These are phyloP conservation scores for Fibroporia radiculosa DNA, from an alignment of 768 basidiomycete genomes.

Conservation along the genomic window DNA sequence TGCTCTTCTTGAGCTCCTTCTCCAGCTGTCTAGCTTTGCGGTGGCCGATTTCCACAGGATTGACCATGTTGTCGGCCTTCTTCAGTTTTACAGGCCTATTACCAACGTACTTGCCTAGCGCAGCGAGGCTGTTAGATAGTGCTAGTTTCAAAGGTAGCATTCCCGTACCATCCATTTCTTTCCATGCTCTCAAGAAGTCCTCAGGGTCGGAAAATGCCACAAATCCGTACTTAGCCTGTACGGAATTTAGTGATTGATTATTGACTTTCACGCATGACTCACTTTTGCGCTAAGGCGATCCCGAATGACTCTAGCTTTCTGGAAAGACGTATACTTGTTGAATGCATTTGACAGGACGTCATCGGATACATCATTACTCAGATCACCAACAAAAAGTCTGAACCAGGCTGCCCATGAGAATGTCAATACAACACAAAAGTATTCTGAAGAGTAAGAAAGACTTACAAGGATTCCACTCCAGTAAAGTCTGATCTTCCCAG, in stretches of 20 bases:
- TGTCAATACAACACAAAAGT: conserved; percentile 4
- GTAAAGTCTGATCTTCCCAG: conserved; percentile 96
- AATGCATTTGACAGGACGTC: conserved; percentile 91
- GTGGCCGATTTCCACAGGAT: conserved; percentile 89
- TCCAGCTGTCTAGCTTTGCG: conserved; percentile 88
- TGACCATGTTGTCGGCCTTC: conserved; percentile 86
- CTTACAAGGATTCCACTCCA: conserved; percentile 97
- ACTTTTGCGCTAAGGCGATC: conserved; percentile 94
- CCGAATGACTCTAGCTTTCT: conserved; percentile 91
- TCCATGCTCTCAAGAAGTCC: conserved; percentile 97
- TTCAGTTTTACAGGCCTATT: conserved; percentile 95
- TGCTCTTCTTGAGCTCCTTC: conserved; percentile 85
- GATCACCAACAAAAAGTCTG: conserved; percentile 93
- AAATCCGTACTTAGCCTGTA: conserved; percentile 91
- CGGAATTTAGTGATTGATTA: neutral
- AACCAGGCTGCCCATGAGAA: conserved; percentile 70
- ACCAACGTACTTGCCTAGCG: conserved; percentile 91
- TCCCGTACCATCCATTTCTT: conserved; percentile 92
- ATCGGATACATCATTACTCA: conserved; percentile 97
- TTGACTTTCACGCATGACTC: conserved; percentile 6
- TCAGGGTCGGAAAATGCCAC: conserved; percentile 98
- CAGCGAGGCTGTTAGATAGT: neutral
- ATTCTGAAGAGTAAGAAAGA: conserved; percentile 8
- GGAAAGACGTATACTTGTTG: conserved; percentile 86
- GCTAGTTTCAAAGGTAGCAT: conserved; percentile 3